A percentile compares a stretch with the other conserved stretches of the same genome.
Evolutionary conservation across 2,329 filamentous ascomycete species (phyloP).

Genomic region (Trichophaea hybrida): DNA sequence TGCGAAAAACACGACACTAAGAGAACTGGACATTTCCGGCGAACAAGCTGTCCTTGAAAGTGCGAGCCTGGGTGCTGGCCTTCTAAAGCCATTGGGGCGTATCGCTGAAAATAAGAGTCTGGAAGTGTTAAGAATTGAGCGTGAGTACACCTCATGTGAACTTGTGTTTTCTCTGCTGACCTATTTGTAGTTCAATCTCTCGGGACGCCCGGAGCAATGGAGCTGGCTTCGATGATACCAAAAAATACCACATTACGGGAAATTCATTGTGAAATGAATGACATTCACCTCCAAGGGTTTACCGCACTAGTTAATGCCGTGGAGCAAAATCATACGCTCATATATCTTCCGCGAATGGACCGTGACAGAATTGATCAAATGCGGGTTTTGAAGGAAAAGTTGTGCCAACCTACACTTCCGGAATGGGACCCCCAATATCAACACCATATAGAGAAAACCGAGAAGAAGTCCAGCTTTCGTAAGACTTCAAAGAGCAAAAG

Average conservation of each 20-base stretch:
- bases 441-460: neutral
- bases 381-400: slow-evolving; percentile 31
- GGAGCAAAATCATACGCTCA: slow-evolving; percentile 48
- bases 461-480: slow-evolving; percentile 7
- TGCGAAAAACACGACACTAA: slow-evolving; percentile 49
- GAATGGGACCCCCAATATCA: slow-evolving; percentile 8
- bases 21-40: slow-evolving; percentile 55
- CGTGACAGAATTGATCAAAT: slow-evolving; percentile 47
- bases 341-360: slow-evolving; percentile 49
- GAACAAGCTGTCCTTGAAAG: slow-evolving; percentile 58
- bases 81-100: slow-evolving; percentile 51
- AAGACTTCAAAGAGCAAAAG: slow-evolving; percentile 12
- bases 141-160: slow-evolving; percentile 11
- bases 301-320: slow-evolving; percentile 54
- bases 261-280: slow-evolving; percentile 57
- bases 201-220: slow-evolving; percentile 54
- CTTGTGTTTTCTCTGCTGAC: slow-evolving; percentile 20
- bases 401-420: slow-evolving; percentile 19
- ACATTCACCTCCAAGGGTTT: slow-evolving; percentile 55
- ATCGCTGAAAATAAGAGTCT: slow-evolving; percentile 49
- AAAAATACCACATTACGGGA: slow-evolving; percentile 48
- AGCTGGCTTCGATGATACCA: slow-evolving; percentile 52
- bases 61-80: slow-evolving; percentile 51
- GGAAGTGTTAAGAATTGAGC: slow-evolving; percentile 48
- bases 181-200: slow-evolving; percentile 43